These are phyloP conservation scores for Boletus vermiculosoides DNA, from an alignment of 768 basidiomycete species.

Conservation along the genomic window DNA sequence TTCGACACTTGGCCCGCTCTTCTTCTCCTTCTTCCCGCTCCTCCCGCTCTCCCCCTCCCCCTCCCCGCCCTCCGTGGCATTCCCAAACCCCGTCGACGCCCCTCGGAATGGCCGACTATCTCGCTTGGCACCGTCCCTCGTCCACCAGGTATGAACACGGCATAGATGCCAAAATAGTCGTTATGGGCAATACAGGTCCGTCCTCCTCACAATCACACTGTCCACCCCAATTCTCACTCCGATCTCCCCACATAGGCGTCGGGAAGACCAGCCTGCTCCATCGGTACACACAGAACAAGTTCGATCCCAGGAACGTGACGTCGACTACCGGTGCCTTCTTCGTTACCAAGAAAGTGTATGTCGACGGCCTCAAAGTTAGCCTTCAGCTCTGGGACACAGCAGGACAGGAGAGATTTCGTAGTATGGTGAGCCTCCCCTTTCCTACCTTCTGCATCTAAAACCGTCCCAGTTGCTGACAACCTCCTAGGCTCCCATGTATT, in stretches of 20 bases:
- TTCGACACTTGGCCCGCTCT: constrained; percentile 27
- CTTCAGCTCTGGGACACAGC: constrained; percentile 93
- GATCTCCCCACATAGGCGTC: constrained; percentile 53
- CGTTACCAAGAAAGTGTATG: constrained; percentile 86
- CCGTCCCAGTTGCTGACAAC: constrained; percentile 18
- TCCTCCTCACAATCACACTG: constrained; percentile 13
- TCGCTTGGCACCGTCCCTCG: constrained; percentile 62
- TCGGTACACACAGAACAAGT: constrained; percentile 88
- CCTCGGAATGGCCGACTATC: constrained; percentile 54
- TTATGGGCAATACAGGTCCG: constrained; percentile 81
- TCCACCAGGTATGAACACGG: constrained; percentile 75
- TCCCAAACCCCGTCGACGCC: constrained; percentile 21
- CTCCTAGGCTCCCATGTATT: constrained; percentile 89
- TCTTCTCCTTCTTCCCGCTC: constrained; percentile 27
- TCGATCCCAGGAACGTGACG: constrained; percentile 83
- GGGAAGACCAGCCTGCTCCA: constrained; percentile 91
- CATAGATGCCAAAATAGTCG: constrained; percentile 93
- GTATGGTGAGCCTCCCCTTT: constrained; percentile 59
- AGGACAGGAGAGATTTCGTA: constrained; percentile 89
- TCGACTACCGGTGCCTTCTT: constrained; percentile 93
- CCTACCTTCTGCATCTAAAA: constrained; percentile 4
- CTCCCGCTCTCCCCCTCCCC: constrained; percentile 42
- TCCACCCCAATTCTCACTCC: constrained; percentile 18
- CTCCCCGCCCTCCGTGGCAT: constrained; percentile 50
- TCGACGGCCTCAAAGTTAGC: constrained; percentile 83